Percentiles rank a stretch among this genome's conserved stretches.
Evolutionary conservation across 306 rosid species (phyloP).

Genomic region (Dalbergia cochinchinensis): DNA sequence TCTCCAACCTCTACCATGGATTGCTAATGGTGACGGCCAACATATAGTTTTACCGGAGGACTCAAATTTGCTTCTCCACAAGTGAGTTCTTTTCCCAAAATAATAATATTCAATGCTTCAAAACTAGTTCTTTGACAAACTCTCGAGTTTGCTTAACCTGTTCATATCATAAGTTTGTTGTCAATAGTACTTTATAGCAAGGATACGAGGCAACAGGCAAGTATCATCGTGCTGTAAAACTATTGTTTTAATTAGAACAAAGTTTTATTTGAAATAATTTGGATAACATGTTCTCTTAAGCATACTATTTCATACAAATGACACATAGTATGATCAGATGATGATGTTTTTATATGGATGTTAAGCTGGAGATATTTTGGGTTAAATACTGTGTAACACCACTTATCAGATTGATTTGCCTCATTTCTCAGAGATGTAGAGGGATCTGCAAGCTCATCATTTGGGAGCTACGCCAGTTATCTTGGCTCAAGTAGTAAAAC

Average conservation of each 20-base stretch:
- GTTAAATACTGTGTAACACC: slow-evolving; percentile 3
- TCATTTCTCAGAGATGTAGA: slow-evolving; percentile 71
- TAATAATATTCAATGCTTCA: slow-evolving; percentile 1
- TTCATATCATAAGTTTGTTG: neutral
- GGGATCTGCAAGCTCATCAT: slow-evolving; percentile 61
- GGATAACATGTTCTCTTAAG: neutral
- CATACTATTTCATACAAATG: neutral
- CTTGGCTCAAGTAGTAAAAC: slow-evolving; percentile 35
- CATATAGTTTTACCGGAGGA: slow-evolving; percentile 71
- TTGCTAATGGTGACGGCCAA: slow-evolving; percentile 59
- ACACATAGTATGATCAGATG: neutral
- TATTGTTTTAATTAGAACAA: neutral
- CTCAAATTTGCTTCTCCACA: slow-evolving; percentile 67
- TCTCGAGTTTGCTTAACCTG: slow-evolving; percentile 3
- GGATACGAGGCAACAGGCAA: neutral
- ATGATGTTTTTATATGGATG: neutral
- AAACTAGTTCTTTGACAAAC: slow-evolving; percentile 8
- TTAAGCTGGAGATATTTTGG: neutral
- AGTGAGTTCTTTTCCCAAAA: slow-evolving; percentile 55
- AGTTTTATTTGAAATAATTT: neutral
- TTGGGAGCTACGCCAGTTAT: slow-evolving; percentile 36
- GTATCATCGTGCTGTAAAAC: neutral
- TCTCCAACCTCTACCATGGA: slow-evolving; percentile 79
- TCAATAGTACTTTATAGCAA: neutral
- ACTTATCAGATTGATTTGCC: slow-evolving; percentile 7